A percentile compares a stretch with the other conserved stretches of the same genome.
Conservation (phyloP, 139 green algal genomes). For the Desmodesmus armatus region DNA sequence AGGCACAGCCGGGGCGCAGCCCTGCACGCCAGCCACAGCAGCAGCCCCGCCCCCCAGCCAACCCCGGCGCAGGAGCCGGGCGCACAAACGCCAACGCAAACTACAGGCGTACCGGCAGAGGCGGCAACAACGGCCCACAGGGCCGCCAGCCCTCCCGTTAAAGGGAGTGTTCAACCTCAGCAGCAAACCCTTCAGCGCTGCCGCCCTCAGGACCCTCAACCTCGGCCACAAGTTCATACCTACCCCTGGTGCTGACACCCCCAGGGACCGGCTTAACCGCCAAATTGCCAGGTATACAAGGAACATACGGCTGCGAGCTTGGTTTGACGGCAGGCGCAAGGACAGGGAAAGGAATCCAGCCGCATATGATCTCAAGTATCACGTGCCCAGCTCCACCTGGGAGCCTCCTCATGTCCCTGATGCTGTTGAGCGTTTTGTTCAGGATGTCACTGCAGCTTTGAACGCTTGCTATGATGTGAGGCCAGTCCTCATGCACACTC, state of each 20-base stretch:
- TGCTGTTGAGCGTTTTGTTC: background rate
- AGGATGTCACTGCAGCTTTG: background rate
- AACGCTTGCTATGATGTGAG: background rate
- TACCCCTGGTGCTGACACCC: background rate
- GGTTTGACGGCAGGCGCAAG: background rate
- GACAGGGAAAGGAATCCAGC: too few species aligned
- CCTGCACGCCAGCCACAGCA: too few species aligned
- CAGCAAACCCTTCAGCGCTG: conserved; percentile 7
- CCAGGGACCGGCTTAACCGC: background rate
- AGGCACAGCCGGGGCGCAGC: too few species aligned
- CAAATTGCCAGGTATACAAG: background rate
- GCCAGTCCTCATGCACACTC: background rate
- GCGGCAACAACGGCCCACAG: background rate
- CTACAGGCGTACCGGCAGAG: conserved; percentile 4
- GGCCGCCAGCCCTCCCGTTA: background rate
- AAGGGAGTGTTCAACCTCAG: conserved; percentile 24
- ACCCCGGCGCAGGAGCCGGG: background rate
- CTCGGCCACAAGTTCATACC: conserved; percentile 16
- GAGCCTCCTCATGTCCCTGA: background rate
- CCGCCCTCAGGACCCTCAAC: conserved; percentile 1
- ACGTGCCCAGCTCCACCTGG: background rate
- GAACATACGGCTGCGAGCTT: background rate
- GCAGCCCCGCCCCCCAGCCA: background rate
- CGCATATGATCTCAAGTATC: conserved; percentile 7
- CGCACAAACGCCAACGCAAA: background rate